Base-by-base conservation (phyloP, 2,329 filamentous ascomycete species). In the Botrytis tulipae region DNA sequence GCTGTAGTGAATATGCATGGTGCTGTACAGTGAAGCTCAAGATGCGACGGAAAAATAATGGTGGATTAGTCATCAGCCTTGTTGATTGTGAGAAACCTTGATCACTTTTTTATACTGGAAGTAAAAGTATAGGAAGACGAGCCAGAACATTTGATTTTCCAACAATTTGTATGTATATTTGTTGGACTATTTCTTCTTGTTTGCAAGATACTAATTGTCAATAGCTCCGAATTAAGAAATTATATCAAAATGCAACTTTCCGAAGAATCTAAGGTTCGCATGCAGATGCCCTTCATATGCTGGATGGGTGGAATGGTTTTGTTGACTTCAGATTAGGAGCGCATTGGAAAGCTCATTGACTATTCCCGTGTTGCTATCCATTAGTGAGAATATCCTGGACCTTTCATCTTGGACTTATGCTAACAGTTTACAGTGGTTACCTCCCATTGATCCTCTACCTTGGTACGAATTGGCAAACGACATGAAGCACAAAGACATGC, bases 381-480 rank as follows among this genome's bases (percentile, higher is more conserved):
- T 86, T 99, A 98, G 94, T 97, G 89, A 78, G 92, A 42, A 54
- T 68, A 16, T 70, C 60, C 25, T 14, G 37, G n/a, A 22, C 44
- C 10, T 40, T 18, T 32, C 1, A 40, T 69, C 66, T 10, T 69
- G 32, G 8, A 14, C 69, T 16, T 65, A 25, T 73, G 76, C 83
- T 87, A 77, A 87, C 81, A 68, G 71, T 44, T 62, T 71, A 70
- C 80, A 97, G 94, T 87, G 96, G 96, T 83, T 99, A 98, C 84
- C 90, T 99, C 74, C 96, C 96, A 80, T 85, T 99, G 84, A 97
- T 99, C 83, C 89, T 99, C 83, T 99, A 98, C 84, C 92, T 99
- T 80, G 96, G 93, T 96, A 91, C 80, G 84, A 74, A 76, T 66
- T 76, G 48, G 10, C 32, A 72, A 70, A 70, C 73, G n/a, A 48